A percentile compares a stretch with the other conserved stretches of the same genome.
Conservation (phyloP, 1,139 yeast species). For the Pichia sp. region DNA sequence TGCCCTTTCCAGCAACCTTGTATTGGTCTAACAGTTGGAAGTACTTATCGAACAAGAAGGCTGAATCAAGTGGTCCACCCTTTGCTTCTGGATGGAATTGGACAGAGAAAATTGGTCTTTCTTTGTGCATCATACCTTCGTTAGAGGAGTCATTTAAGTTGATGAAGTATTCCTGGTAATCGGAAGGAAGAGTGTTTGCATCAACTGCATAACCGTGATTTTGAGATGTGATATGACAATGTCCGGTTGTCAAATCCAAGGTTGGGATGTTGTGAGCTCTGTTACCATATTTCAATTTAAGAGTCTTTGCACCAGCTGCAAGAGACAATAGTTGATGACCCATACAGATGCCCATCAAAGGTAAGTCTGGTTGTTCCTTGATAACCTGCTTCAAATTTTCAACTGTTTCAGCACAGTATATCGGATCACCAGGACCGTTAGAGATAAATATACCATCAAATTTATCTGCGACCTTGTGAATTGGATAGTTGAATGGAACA, state of each 20-base stretch:
- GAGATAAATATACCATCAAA: conserved; percentile 94
- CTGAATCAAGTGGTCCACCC: conserved; percentile 95
- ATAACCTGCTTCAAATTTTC: conserved; percentile 67
- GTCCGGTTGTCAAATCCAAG: conserved; percentile 79
- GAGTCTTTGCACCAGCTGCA: conserved; percentile 89
- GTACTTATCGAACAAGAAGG: conserved; percentile 85
- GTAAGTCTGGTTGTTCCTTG: conserved; percentile 55
- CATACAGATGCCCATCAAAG: conserved; percentile 93
- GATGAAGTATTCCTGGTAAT: conserved; percentile 81
- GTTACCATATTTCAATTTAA: conserved; percentile 94
- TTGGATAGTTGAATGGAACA: conserved; percentile 91
- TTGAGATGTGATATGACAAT: conserved; percentile 95
- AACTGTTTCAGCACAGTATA: conserved; percentile 81
- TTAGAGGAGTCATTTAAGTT: conserved; percentile 93
- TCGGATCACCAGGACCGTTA: conserved; percentile 98
- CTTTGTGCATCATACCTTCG: conserved; percentile 90
- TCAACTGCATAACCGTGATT: conserved; percentile 99
- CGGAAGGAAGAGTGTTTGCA: conserved; percentile 61
- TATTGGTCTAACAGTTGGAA: conserved; percentile 60
- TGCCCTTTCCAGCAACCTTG: conserved; percentile 34
- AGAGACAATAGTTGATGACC: conserved; percentile 95
- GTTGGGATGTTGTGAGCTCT: conserved; percentile 99
- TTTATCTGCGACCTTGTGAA: conserved; percentile 82
- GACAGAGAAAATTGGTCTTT: conserved; percentile 86
- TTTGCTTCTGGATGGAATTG: conserved; percentile 99